Percentiles rank a stretch among this genome's conserved stretches.
Evolutionary conservation across 495 filamentous ascomycete genomes (phyloP).

Genomic region (Penicillium canariense): DNA sequence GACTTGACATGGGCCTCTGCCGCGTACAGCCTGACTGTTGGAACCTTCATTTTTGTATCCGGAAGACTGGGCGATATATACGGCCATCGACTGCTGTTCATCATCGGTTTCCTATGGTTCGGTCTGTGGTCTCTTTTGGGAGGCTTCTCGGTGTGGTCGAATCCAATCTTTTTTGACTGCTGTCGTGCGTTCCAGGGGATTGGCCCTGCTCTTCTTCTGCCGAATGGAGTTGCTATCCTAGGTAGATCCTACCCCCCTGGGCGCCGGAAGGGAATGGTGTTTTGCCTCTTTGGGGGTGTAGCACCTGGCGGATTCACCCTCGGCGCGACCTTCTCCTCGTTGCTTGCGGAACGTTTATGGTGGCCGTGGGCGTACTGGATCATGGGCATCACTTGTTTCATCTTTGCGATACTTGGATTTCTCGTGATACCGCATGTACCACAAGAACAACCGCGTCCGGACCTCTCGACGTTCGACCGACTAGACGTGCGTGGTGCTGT

Average conservation of each 20-base stretch:
- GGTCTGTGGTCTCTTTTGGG: slow-evolving; percentile 56
- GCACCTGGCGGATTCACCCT: slow-evolving; percentile 54
- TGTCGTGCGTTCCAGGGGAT: slow-evolving; percentile 51
- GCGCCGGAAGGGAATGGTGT: slow-evolving; percentile 55
- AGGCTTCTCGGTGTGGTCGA: slow-evolving; percentile 43
- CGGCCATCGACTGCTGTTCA: slow-evolving; percentile 60
- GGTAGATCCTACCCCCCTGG: slow-evolving; percentile 42
- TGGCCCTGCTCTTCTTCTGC: slow-evolving; percentile 50
- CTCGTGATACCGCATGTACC: slow-evolving; percentile 48
- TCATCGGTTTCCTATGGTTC: slow-evolving; percentile 60
- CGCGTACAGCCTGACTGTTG: slow-evolving; percentile 55
- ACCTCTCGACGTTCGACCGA: slow-evolving; percentile 6
- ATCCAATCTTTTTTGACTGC: slow-evolving; percentile 39
- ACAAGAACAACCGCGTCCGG: slow-evolving; percentile 4
- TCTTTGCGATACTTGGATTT: slow-evolving; percentile 40
- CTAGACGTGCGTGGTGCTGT: slow-evolving; percentile 41
- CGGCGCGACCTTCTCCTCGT: slow-evolving; percentile 44
- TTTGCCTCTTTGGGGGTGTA: slow-evolving; percentile 43
- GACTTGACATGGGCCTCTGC: slow-evolving; percentile 47
- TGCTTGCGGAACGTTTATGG: slow-evolving; percentile 47
- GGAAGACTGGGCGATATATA: slow-evolving; percentile 64
- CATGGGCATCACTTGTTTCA: slow-evolving; percentile 47
- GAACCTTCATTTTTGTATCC: slow-evolving; percentile 62
- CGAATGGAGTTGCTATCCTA: slow-evolving; percentile 48
- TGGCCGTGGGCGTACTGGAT: slow-evolving; percentile 66